A percentile compares a stretch with the other conserved stretches of the same genome.
phyloP scores from a whole-genome alignment of 108 stramenopile genomes.

The Nannochloropsis salina region DNA sequence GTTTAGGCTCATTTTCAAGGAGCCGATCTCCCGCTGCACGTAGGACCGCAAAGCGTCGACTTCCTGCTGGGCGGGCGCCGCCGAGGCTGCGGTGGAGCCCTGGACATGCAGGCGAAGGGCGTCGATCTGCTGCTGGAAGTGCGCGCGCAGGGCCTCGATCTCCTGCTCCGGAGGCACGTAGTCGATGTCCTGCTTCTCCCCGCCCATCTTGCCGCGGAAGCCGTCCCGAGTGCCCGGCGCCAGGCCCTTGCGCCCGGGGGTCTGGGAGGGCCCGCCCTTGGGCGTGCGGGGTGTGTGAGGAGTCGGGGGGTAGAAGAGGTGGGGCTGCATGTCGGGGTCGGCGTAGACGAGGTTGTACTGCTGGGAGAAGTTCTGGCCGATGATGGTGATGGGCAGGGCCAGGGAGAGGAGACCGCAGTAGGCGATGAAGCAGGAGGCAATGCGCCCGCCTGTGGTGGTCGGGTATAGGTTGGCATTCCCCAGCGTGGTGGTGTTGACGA shows the following conservation, averaged over 20 bases:
- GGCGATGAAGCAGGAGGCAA: conserved; percentile 12
- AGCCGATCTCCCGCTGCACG: conserved; percentile 14
- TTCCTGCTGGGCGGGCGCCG: neutral
- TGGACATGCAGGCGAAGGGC: neutral
- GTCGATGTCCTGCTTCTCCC: neutral
- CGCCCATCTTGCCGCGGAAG: neutral
- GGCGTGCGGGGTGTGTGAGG: neutral
- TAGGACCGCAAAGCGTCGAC: neutral
- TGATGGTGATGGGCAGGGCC: conserved; percentile 23
- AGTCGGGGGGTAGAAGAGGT: neutral
- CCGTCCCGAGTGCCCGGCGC: neutral
- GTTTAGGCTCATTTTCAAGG: neutral
- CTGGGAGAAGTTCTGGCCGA: conserved; percentile 16
- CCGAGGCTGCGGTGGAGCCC: neutral
- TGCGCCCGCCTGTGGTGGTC: conserved; percentile 18
- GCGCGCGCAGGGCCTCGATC: neutral
- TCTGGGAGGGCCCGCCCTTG: too few species aligned
- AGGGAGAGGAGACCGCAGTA: conserved; percentile 13
- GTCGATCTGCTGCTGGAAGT: conserved; percentile 10
- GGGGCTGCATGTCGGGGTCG: neutral
- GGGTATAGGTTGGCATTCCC: conserved; percentile 3
- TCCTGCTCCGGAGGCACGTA: neutral
- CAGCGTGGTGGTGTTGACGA: neutral
- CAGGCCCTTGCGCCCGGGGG: neutral
- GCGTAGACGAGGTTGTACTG: conserved; percentile 15